phyloP scores from a whole-genome alignment of 345 rosid species.

The Eucalyptus brandiana region DNA sequence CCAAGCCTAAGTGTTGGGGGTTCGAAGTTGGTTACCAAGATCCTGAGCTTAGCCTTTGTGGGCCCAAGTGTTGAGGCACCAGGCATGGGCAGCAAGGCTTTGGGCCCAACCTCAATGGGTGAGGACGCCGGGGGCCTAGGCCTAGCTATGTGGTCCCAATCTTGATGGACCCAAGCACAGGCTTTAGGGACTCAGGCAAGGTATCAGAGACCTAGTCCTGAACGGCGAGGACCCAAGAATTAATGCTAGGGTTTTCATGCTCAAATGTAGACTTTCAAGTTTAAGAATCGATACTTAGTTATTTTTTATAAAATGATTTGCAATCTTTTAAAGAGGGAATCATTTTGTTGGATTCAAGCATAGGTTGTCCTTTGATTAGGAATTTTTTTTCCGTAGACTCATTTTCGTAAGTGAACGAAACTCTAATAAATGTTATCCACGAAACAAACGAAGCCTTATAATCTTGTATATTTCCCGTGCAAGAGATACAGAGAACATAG shows the following conservation, averaged over 20 bases:
- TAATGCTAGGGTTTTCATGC: not conserved
- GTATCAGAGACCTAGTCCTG: not conserved
- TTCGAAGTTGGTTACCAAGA: not conserved
- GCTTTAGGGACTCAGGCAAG: not conserved
- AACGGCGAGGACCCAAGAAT: accelerated
- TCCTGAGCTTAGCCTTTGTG: not conserved
- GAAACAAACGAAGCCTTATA: not conserved
- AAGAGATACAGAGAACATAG: not conserved
- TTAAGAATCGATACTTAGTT: not conserved
- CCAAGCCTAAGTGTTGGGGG: accelerated
- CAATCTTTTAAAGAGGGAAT: not conserved
- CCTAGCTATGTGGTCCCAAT: not conserved
- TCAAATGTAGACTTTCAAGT: not conserved
- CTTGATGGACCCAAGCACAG: not conserved
- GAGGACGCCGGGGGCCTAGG: accelerated
- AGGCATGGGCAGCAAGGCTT: not conserved
- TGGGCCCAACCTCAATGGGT: not conserved
- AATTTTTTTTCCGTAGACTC: not conserved
- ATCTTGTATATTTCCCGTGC: not conserved
- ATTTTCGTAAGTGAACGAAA: not conserved
- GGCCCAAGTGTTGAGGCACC: not conserved
- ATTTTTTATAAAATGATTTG: not conserved
- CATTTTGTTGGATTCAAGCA: not conserved
- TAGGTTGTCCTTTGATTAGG: not conserved
- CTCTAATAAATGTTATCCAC: too few species aligned